Evolutionary conservation across 2,329 filamentous ascomycete genomes (phyloP).

Genomic region (Aureobasidium sp.): DNA sequence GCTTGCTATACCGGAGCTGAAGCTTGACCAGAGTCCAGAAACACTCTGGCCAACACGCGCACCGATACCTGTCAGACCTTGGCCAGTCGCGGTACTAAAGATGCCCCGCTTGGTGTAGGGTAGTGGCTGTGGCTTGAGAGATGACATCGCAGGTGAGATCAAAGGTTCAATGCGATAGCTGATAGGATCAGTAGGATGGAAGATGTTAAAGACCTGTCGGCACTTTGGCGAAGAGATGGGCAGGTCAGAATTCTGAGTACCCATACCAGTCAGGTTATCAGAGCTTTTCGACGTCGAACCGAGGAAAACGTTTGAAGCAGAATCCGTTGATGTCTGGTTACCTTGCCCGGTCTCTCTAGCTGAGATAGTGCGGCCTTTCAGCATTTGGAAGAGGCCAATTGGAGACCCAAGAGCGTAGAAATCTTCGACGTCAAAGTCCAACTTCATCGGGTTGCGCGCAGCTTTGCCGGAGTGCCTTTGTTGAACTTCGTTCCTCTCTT

Average conservation of each 20-base stretch:
- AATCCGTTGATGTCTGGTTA: constrained; percentile 34
- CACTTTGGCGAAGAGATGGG: constrained; percentile 71
- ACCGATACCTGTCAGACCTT: constrained; percentile 76
- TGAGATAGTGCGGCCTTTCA: constrained; percentile 62
- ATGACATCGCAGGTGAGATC: constrained; percentile 79
- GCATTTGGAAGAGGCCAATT: constrained; percentile 88
- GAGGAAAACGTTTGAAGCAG: constrained; percentile 20
- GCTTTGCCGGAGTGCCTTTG: constrained; percentile 21
- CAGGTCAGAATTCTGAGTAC: constrained; percentile 28
- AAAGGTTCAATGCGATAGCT: constrained; percentile 86
- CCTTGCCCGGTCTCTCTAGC: constrained; percentile 26
- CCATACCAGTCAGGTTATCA: constrained; percentile 4
- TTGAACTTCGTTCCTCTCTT: constrained; percentile 29
- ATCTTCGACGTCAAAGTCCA: constrained; percentile 80
- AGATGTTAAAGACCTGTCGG: constrained; percentile 86
- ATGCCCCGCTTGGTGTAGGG: constrained; percentile 90
- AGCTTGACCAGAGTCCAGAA: constrained; percentile 78
- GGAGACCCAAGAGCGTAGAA: constrained; percentile 90
- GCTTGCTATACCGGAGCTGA: constrained; percentile 78
- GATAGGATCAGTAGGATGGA: constrained; percentile 91
- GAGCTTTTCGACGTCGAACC: background rate
- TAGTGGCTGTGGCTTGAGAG: constrained; percentile 75
- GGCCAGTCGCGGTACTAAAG: constrained; percentile 66
- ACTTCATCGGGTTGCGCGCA: constrained; percentile 34
- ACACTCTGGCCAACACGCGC: constrained; percentile 84